Evolutionary conservation across 1,284 basidiomycete genomes (phyloP).

Genomic region (Naganishia sp.): DNA sequence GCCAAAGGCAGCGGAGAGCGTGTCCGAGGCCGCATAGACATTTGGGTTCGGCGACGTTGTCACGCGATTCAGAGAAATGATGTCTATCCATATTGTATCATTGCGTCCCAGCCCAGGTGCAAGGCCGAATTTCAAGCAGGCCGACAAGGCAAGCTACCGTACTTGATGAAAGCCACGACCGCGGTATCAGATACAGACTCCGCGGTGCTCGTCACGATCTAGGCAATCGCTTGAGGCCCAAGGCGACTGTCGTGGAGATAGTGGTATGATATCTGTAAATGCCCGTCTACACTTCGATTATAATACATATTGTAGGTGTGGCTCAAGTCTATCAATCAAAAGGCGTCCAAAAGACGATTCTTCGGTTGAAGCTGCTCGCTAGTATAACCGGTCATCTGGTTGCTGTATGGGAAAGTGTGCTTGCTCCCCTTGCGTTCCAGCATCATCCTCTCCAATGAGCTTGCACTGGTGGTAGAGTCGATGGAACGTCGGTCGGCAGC

Average conservation of each 20-base stretch:
- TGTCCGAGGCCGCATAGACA: conserved; percentile 4
- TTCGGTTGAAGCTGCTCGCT: conserved; percentile 15
- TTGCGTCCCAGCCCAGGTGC: not conserved
- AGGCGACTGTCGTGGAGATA: too few relatives aligned
- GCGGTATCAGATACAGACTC: too few relatives aligned
- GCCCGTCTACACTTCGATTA: too few relatives aligned
- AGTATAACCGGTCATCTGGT: conserved; percentile 27
- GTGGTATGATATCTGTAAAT: too few relatives aligned
- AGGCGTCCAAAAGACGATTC: conserved; percentile 4
- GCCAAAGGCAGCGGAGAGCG: conserved; percentile 36
- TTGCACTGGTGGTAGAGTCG: conserved; percentile 16
- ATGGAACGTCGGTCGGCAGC: conserved; percentile 18
- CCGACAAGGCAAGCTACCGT: too few relatives aligned
- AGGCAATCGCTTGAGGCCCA: too few relatives aligned
- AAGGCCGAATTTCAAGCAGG: too few relatives aligned
- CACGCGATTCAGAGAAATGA: not conserved
- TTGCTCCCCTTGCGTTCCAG: conserved; percentile 28
- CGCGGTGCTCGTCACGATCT: too few relatives aligned
- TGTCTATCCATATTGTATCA: conserved; percentile 6
- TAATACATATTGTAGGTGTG: not conserved
- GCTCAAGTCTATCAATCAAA: not conserved
- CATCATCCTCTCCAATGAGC: conserved; percentile 16
- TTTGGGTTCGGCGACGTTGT: not conserved
- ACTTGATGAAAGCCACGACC: too few relatives aligned
- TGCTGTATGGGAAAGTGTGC: conserved; percentile 29